A percentile compares a stretch with the other conserved stretches of the same genome.
Conservation (phyloP, 768 basidiomycete genomes). For the Pleurotus ostreatus region DNA sequence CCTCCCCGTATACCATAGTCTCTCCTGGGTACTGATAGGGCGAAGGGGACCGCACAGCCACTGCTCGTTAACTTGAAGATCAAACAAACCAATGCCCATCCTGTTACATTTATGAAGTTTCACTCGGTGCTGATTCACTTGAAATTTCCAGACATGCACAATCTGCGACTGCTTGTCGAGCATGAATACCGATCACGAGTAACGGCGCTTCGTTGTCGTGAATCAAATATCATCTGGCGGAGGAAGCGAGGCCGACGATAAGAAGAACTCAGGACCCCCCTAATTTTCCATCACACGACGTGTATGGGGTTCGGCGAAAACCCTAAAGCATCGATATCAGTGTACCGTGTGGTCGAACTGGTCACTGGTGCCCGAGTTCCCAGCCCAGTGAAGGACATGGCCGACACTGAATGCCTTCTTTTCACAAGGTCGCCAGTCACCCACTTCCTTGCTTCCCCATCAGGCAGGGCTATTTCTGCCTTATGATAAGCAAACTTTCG, state of each 20-base stretch:
- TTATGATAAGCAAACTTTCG: slow-evolving; percentile 10
- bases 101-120: neutral
- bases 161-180: neutral
- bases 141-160: neutral
- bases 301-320: neutral
- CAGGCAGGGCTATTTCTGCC: slow-evolving; percentile 24
- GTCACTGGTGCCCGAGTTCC: neutral
- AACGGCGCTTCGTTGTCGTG: neutral
- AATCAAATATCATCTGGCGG: neutral
- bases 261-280: neutral
- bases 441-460: slow-evolving; percentile 24
- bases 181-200: slow-evolving; percentile 5
- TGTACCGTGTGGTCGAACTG: neutral
- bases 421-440: slow-evolving; percentile 18
- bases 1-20: too few species aligned
- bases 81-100: neutral
- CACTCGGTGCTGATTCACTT: neutral
- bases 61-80: too few species aligned
- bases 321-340: neutral
- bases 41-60: too few species aligned
- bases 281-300: too few species aligned
- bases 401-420: neutral
- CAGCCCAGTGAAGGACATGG: too few species aligned
- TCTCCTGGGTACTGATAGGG: too few species aligned
- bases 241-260: too few species aligned